Percentiles rank a stretch among this genome's conserved stretches.
phyloP scores from a whole-genome alignment of 169 alveolate genomes.

The Plasmodium chabaudi region DNA sequence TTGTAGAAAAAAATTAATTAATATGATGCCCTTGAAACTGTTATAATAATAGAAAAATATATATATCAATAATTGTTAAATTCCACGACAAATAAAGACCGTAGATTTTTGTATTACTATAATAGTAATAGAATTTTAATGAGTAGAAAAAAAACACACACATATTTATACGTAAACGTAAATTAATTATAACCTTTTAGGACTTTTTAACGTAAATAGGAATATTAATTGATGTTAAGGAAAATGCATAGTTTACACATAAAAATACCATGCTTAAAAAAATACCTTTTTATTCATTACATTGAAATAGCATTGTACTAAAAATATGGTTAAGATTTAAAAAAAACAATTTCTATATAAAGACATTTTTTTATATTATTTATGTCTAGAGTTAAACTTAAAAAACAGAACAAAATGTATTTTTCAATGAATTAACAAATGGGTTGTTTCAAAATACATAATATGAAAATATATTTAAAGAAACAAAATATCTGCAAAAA shows the following conservation, averaged over 20 bases:
- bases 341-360: conserved; percentile 21
- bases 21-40: background rate
- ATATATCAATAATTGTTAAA: conserved; percentile 1
- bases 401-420: conserved; percentile 14
- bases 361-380: conserved; percentile 1
- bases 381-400: conserved; percentile 7
- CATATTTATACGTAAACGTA: background rate
- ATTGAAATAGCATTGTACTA: conserved; percentile 21
- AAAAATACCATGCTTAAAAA: background rate
- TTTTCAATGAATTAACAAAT: conserved; percentile 33
- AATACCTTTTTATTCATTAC: conserved; percentile 1
- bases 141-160: conserved; percentile 8
- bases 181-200: conserved; percentile 5
- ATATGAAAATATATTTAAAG: background rate
- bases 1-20: conserved; percentile 3
- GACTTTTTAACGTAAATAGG: background rate
- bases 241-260: background rate
- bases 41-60: conserved; percentile 2
- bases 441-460: background rate
- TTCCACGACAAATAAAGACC: conserved; percentile 5
- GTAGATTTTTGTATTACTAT: conserved; percentile 9
- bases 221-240: conserved; percentile 1
- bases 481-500: conserved; percentile 12
- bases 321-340: background rate
- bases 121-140: conserved; percentile 9